phyloP scores from a whole-genome alignment of 2,329 filamentous ascomycete species.

The Plectosphaerella cucumerina region DNA sequence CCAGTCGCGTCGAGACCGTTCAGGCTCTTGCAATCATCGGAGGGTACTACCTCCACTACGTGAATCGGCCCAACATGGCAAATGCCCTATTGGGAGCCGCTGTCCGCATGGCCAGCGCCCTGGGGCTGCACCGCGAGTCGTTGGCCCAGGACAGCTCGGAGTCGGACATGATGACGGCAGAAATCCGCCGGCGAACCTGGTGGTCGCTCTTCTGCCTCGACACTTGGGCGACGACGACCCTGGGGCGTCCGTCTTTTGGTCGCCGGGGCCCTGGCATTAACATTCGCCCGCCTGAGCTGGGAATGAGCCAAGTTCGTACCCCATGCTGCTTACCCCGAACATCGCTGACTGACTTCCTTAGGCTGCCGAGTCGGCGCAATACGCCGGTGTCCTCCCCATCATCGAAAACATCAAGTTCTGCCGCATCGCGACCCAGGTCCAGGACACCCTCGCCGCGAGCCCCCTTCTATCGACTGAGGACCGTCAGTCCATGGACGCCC shows the following conservation, averaged over 20 bases:
- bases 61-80: conserved; percentile 33
- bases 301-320: conserved; percentile 30
- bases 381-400: conserved; percentile 64
- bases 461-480: conserved; percentile 63
- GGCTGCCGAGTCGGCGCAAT: conserved; percentile 47
- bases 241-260: conserved; percentile 66
- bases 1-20: conserved; percentile 4
- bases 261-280: conserved; percentile 64
- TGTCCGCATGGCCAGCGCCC: conserved; percentile 32
- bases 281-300: conserved; percentile 55
- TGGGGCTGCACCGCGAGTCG: conserved; percentile 34
- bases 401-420: conserved; percentile 77
- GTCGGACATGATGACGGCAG: conserved; percentile 48
- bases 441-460: conserved; percentile 68
- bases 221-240: conserved; percentile 68
- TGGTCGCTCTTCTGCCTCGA: conserved; percentile 72
- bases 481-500: conserved; percentile 60
- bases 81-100: conserved; percentile 36
- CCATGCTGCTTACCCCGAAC: neutral
- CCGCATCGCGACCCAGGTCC: conserved; percentile 74
- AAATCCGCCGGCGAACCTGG: conserved; percentile 65
- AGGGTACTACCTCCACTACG: conserved; percentile 35
- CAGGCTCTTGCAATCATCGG: conserved; percentile 7
- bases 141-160: conserved; percentile 28
- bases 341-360: conserved; percentile 5